Conservation (phyloP, 331 rosid species). For the Erythrophleum ivorense region DNA sequence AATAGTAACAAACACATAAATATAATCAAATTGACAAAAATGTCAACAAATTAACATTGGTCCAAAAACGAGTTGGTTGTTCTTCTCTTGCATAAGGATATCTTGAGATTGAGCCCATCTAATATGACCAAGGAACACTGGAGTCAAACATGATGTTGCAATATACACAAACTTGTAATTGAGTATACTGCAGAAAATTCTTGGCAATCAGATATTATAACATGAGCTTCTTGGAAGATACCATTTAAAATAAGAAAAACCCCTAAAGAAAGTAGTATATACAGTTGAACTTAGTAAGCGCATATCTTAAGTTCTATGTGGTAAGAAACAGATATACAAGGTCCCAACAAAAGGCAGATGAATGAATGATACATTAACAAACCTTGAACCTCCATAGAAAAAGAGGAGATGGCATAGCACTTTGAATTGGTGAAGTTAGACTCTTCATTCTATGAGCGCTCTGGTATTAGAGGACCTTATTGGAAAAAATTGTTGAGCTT, state of each 20-base stretch:
- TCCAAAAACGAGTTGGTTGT: slow-evolving; percentile 8
- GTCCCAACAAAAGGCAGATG: neutral
- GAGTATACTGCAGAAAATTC: slow-evolving; percentile 24
- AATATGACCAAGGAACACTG: slow-evolving; percentile 21
- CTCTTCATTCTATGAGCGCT: slow-evolving; percentile 48
- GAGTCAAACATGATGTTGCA: slow-evolving; percentile 27
- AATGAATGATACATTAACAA: slow-evolving; percentile 31
- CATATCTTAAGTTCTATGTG: neutral
- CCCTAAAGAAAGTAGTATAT: neutral
- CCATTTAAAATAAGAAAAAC: neutral
- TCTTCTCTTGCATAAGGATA: slow-evolving; percentile 5
- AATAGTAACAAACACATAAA: slow-evolving; percentile 6
- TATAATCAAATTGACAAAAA: slow-evolving; percentile 28
- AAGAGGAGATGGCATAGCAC: slow-evolving; percentile 76
- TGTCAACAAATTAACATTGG: slow-evolving; percentile 22
- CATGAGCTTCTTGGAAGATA: neutral
- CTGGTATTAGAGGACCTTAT: slow-evolving; percentile 32
- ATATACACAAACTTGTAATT: slow-evolving; percentile 26
- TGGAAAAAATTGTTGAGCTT: neutral
- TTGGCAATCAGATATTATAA: slow-evolving; percentile 18
- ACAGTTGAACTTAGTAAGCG: neutral
- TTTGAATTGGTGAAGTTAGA: slow-evolving; percentile 49
- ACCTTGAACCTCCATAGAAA: slow-evolving; percentile 97
- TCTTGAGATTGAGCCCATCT: slow-evolving; percentile 16
- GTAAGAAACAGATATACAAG: neutral